Percentiles rank a stretch among this genome's conserved stretches.
Evolutionary conservation across 768 basidiomycete species (phyloP).

Genomic region (Clitopilus passeckerianus): DNA sequence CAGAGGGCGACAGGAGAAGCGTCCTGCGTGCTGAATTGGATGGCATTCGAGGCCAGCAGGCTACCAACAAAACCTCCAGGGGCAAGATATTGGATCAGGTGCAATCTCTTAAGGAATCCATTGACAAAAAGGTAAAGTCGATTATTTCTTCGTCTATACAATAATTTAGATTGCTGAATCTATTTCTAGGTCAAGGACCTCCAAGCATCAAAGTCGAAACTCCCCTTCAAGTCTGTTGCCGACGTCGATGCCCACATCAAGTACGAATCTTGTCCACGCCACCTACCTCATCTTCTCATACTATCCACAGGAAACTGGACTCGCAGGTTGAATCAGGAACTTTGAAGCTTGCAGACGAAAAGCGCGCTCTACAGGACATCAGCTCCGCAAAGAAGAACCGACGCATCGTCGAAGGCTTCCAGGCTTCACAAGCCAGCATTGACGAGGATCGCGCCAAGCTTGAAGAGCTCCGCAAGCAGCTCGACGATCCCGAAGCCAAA

Average conservation of each 20-base stretch:
- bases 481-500: constrained; percentile 89
- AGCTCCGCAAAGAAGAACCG: constrained; percentile 65
- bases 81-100: constrained; percentile 74
- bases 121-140: constrained; percentile 71
- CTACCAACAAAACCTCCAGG: constrained; percentile 65
- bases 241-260: constrained; percentile 87
- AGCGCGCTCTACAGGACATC: constrained; percentile 91
- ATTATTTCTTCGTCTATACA: background rate
- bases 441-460: constrained; percentile 68
- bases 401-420: constrained; percentile 75
- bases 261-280: constrained; percentile 38
- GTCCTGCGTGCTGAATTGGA: constrained; percentile 81
- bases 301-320: constrained; percentile 61
- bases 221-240: constrained; percentile 70
- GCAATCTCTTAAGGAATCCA: constrained; percentile 68
- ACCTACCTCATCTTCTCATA: constrained; percentile 7
- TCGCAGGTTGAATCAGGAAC: constrained; percentile 88
- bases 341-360: constrained; percentile 93
- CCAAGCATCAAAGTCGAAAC: constrained; percentile 74
- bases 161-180: background rate
- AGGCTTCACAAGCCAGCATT: constrained; percentile 73
- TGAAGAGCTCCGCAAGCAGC: constrained; percentile 77
- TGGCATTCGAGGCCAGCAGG: constrained; percentile 71
- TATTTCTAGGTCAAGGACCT: constrained; percentile 73
- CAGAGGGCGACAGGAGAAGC: constrained; percentile 67